These are phyloP conservation scores for Pyrenophora seminiperda DNA, from an alignment of 2,329 filamentous ascomycete species.

Conservation along the genomic window DNA sequence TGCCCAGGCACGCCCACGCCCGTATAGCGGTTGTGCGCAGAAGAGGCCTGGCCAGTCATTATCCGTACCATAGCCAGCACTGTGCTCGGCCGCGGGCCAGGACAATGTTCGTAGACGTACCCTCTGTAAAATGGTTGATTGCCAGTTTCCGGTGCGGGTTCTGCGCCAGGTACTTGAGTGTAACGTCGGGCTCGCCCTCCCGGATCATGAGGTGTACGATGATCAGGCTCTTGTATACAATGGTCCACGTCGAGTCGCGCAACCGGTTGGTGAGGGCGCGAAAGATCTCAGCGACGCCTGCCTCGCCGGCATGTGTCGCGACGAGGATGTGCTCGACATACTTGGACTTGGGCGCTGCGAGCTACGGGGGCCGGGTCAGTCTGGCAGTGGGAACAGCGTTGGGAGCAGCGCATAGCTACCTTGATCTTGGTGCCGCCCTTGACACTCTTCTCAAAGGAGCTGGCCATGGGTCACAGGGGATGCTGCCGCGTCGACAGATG, in stretches of 20 bases:
- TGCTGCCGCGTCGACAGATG: slow-evolving; percentile 18
- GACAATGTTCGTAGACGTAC: slow-evolving; percentile 58
- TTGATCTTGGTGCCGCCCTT: slow-evolving; percentile 99
- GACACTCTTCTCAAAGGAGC: slow-evolving; percentile 97
- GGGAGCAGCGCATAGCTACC: slow-evolving; percentile 56
- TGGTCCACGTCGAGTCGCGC: slow-evolving; percentile 98
- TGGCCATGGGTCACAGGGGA: slow-evolving; percentile 63
- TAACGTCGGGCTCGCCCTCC: slow-evolving; percentile 88
- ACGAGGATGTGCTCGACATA: slow-evolving; percentile 98
- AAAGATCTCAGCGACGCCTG: slow-evolving; percentile 94
- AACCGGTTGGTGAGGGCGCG: slow-evolving; percentile 85
- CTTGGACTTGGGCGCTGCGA: slow-evolving; percentile 96
- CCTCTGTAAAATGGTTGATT: slow-evolving; percentile 89
- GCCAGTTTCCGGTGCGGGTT: slow-evolving; percentile 78
- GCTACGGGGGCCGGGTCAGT: slow-evolving; percentile 56
- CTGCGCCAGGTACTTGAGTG: slow-evolving; percentile 80
- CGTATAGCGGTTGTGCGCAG: too few relatives aligned
- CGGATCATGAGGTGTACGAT: slow-evolving; percentile 97
- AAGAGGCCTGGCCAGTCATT: slow-evolving; percentile 1
- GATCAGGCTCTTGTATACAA: slow-evolving; percentile 96
- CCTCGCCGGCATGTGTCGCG: slow-evolving; percentile 92
- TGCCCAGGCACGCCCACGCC: not conserved
- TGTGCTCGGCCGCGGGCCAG: not conserved
- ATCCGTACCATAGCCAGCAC: slow-evolving; percentile 2
- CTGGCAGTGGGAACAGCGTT: slow-evolving; percentile 14